Base-by-base conservation (phyloP, 2,329 filamentous ascomycete species). In the Trichoderma sp. region DNA sequence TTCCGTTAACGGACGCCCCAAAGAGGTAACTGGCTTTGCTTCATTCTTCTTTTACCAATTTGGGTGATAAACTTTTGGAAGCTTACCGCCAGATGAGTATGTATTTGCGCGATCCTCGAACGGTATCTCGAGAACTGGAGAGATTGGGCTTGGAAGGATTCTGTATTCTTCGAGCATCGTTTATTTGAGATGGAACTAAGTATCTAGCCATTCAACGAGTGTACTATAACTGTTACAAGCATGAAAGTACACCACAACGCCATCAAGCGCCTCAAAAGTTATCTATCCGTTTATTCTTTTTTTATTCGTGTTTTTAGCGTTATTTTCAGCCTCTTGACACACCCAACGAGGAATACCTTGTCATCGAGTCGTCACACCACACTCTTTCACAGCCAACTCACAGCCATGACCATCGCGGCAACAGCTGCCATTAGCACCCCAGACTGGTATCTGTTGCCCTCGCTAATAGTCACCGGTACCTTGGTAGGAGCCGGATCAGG, bases 1-100 rank as follows among this genome's bases (percentile, higher is more conserved):
- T 96, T 75, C 93, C 93, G 4, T 84, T 95, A 84, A 94, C 93
- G 5, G 92, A 95, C 85, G 89, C 92, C 27, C 92, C 92, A 11
- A 81, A 76, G 63, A 76, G 72, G 33, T 69, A 50, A 56, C 4
- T 5, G 18, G 6, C 7, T 8, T 18, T 21, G 2, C 21, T 41
- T 12, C 11, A 24, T 21, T 12, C 1, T 31, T 45, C 16, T n/a
- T 11, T 8, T 21, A 14, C 18, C 3, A 35, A n/a, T 59, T 53
- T 53, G n/a, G 24, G 33, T n/a, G n/a, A 62, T 71, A 31, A 24
- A 33, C 41, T 56, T 65, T 64, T n/a, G 11, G 14, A 45, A 24
- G 59, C 1, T 53, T 53, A 31, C 21, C 53, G 31, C 53, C 53
- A 62, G 29, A 56, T 50, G 71, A 11, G 27, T 38, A 27, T 29